Evolutionary conservation across 257 asterid species (phyloP), one percentile per base, ranked within the genome.

Genomic region (Vinca minor): DNA sequence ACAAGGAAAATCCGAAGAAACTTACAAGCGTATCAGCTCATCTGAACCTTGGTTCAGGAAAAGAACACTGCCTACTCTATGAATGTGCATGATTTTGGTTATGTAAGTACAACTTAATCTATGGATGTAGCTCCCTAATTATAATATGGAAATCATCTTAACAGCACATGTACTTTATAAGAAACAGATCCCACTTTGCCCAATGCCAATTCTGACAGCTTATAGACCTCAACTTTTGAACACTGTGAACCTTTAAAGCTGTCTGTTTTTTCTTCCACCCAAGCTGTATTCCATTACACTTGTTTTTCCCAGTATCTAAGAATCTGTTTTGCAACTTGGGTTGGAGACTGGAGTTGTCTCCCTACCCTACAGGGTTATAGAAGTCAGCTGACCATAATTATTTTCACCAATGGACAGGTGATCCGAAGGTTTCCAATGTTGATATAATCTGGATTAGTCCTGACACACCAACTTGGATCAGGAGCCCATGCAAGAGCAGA

Each of bases 371-470:
- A 23, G 64, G 25, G 58, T 34, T 20, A 20, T 2, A 8, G n/a
- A n/a, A 36, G 26, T 36, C 13, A 20, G 59, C 46, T 57, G 28
- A 38, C 41, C 56, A 25, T 8, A 34, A 18, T n/a, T 47, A 12
- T 65, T 2, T 35, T 47, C 25, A 34, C 68, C 26, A 62, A 74
- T 76, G 46, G 65, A 71, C 83, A 93, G 98, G 97, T 73, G 97
- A 93, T 83, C 84, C 95, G 39, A 85, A 94, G 80, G 84, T 93
- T 67, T 76, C 95, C 60, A 66, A 78, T 59, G 97, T 87, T 28
- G 77, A 79, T 67, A 66, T 87, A 67, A 70, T 79, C 41, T 89
- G 97, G 97, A 65, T 79, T 69, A 85, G 74, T 69, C 89, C 95
- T 6, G 94, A 85, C 62, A 82, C 89, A 29, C 85, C 84, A 34